phyloP scores from a whole-genome alignment of 1,284 basidiomycete species.

The Microbotryum lychnidis-dioicae region DNA sequence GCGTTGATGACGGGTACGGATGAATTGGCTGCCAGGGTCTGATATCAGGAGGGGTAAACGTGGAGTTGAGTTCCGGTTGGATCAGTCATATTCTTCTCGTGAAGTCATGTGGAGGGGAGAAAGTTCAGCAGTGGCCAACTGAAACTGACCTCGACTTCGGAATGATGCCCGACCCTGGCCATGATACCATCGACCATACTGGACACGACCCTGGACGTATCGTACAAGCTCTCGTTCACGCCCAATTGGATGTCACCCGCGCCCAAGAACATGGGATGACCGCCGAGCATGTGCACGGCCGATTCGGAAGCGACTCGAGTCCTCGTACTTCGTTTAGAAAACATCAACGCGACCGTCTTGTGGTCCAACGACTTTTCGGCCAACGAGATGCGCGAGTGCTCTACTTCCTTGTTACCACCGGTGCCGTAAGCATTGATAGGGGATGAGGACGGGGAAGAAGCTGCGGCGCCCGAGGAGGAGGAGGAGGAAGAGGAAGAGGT shows the following conservation, averaged over 20 bases:
- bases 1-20: conserved; percentile 92
- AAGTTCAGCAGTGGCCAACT: not conserved
- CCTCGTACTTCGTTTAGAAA: conserved; percentile 86
- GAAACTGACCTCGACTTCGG: conserved; percentile 72
- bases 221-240: conserved; percentile 81
- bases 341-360: conserved; percentile 80
- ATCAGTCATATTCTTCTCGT: not conserved
- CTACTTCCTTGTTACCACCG: too few species aligned
- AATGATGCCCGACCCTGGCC: conserved; percentile 85
- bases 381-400: not conserved
- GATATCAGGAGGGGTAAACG: not conserved
- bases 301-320: conserved; percentile 87
- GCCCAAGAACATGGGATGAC: conserved; percentile 87
- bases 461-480: too few species aligned
- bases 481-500: too few species aligned
- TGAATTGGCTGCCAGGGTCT: conserved; percentile 83
- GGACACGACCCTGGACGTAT: conserved; percentile 71
- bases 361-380: conserved; percentile 43
- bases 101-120: not conserved
- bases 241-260: conserved; percentile 88
- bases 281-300: conserved; percentile 64
- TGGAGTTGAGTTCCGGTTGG: not conserved
- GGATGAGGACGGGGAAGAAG: too few species aligned
- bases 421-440: too few species aligned
- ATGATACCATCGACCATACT: conserved; percentile 97